Base-by-base conservation (phyloP, 176 grass and related monocot species). In the Phoenix dactylifera region DNA sequence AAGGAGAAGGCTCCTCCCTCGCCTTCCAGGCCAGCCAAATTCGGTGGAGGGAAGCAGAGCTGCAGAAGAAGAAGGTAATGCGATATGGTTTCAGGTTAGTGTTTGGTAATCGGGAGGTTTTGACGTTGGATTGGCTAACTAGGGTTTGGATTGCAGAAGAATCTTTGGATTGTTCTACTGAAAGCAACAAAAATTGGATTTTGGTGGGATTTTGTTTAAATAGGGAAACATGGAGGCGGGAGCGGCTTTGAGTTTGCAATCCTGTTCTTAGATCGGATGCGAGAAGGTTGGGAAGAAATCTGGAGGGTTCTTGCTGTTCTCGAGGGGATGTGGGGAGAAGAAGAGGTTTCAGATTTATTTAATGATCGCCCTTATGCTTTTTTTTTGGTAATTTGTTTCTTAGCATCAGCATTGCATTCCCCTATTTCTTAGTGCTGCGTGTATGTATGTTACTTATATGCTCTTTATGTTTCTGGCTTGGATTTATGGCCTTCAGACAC, bases 11-110 rank as follows among this genome's bases (percentile, higher is more conserved):
- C 59, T 12, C 59, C 70, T 51, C 51, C 70, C n/a, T n/a, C n/a
- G n/a, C n/a, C n/a, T n/a, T n/a, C n/a, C n/a, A n/a, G 63, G 59
- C 70, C 70, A 1, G 70, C 70, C 17, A 73, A 73, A 56, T 73
- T 59, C 6, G 70, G 70, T 1, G 70, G 70, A 54, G 70, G 70
- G n/a, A 72, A 72, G n/a, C n/a, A n/a, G n/a, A n/a, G n/a, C n/a
- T n/a, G 70, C 70, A 72, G 59, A 72, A 72, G 59, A 72, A 72
- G 70, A 72, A 72, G 70, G 70, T 64, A 16, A 51, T 50, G 20
- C 15, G 6, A 23, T 39, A 15, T 50, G 18, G 19, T 55, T 51
- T 39, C 19, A 3, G 7, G 15, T 62, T 59, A 4, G 18, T 24
- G 22, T 25, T n/a, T 26, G 26, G 24, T 57, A 22, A 7, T 4